A percentile compares a stretch with the other conserved stretches of the same genome.
Evolutionary conservation across 345 rosid genomes (phyloP).

Genomic region (Firmiana major): DNA sequence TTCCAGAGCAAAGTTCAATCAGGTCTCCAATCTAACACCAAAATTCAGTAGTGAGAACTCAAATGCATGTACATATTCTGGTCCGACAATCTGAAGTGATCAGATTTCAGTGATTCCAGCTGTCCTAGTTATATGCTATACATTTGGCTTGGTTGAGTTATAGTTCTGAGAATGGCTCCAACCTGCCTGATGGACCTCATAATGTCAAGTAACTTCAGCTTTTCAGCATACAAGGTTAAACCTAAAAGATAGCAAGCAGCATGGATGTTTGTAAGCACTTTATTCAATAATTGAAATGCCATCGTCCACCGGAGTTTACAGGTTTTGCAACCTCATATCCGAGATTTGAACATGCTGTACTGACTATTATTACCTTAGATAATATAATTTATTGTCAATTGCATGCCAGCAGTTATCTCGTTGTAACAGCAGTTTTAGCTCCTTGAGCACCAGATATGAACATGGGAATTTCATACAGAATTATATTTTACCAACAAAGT

Average conservation of each 20-base stretch:
- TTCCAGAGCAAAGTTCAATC: conserved; percentile 85
- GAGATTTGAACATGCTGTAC: background rate
- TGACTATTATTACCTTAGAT: background rate
- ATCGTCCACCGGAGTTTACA: background rate
- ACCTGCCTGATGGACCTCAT: background rate
- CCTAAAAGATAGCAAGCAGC: background rate
- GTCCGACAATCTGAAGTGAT: background rate
- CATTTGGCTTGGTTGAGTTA: background rate
- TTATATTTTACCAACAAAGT: conserved; percentile 6
- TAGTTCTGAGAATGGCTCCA: background rate
- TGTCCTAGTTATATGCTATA: background rate
- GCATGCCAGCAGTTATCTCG: background rate
- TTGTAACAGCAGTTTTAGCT: background rate
- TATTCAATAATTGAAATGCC: background rate
- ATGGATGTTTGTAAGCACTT: background rate
- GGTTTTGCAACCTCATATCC: background rate
- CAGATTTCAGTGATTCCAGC: background rate
- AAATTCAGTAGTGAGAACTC: conserved; percentile 46
- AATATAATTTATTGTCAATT: background rate
- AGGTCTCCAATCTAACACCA: conserved; percentile 65
- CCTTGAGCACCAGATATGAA: background rate
- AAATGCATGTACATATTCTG: background rate
- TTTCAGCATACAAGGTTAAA: background rate
- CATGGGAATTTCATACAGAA: background rate
- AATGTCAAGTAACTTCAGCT: background rate